Evolutionary conservation across 164 flowering plant species (phyloP).

Genomic region (Santalum album): DNA sequence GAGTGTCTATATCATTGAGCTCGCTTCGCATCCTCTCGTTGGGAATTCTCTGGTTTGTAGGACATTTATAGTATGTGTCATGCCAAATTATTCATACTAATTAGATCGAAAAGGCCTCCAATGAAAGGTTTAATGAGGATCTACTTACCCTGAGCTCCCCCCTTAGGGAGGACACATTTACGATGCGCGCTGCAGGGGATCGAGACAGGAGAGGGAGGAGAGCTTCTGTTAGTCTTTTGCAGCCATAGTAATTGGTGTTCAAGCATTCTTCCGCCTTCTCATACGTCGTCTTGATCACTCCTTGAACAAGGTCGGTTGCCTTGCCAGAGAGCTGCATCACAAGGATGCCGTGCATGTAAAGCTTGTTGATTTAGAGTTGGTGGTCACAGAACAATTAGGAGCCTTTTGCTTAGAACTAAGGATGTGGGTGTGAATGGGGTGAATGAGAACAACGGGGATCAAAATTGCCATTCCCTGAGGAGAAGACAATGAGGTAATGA

Average conservation of each 20-base stretch:
- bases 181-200: constrained; percentile 41
- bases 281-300: constrained; percentile 31
- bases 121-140: too few species aligned
- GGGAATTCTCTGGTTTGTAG: constrained; percentile 53
- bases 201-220: constrained; percentile 39
- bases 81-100: too few species aligned
- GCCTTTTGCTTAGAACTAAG: too few species aligned
- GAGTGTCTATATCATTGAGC: constrained; percentile 31
- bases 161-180: constrained; percentile 48
- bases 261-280: constrained; percentile 45
- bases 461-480: too few species aligned
- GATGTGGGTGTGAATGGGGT: too few species aligned
- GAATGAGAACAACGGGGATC: too few species aligned
- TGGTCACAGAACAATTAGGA: background rate
- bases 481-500: too few species aligned
- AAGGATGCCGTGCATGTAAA: background rate
- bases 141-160: constrained; percentile 34
- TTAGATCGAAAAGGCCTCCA: too few species aligned
- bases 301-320: constrained; percentile 40
- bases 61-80: too few species aligned
- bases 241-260: constrained; percentile 46
- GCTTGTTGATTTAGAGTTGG: background rate
- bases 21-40: constrained; percentile 29
- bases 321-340: constrained; percentile 49
- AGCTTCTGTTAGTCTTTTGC: constrained; percentile 39